Evolutionary conservation across 768 basidiomycete species (phyloP), one percentile per base, ranked within the genome.

Genomic region (Phanerochaete sordida): DNA sequence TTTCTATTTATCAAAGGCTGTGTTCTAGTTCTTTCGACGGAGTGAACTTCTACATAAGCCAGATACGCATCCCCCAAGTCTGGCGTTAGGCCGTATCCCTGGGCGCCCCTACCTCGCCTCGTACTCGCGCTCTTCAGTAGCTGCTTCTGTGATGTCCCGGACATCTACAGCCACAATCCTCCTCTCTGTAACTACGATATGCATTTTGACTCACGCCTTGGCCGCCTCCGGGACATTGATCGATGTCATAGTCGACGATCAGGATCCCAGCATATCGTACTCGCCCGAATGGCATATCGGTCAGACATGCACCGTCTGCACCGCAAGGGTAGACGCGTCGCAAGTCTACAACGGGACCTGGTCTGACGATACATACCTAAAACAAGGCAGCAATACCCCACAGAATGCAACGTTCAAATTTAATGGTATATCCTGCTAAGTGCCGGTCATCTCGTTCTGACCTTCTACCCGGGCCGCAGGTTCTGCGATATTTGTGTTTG

Each of bases 361-460:
- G 74, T 77, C 76, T 52, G 69, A 75, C 26, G 66, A 68, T 0
- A 72, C 65, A 35, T 64, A 51, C n/a, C n/a, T 24, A n/a, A n/a
- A n/a, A n/a, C n/a, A n/a, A 19, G 19, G 46, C 23, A 12, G 23
- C 27, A 15, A 3, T 0, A 30, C 49, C 16, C 44, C 44, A 7
- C 35, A 54, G 16, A 39, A 59, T 35, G 65, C 65, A 7, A 55
- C 59, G 16, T 30, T 66, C 1, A 23, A 37, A 1, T 67, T 67
- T 53, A 58, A 28, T 52, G 64, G 63, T 58, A 35, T 27, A 35
- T 46, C 23, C 19, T 24, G 19, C 59, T 1, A 7, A 35, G 33
- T 13, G 6, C 33, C n/a, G 33, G 13, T 35, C 7, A 7, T 4
- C 50, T 27, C 11, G 26, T 9, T 27, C 8, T 51, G 5, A 12